These are phyloP conservation scores for Senna siamea DNA, from an alignment of 306 rosid species.

Conservation along the genomic window DNA sequence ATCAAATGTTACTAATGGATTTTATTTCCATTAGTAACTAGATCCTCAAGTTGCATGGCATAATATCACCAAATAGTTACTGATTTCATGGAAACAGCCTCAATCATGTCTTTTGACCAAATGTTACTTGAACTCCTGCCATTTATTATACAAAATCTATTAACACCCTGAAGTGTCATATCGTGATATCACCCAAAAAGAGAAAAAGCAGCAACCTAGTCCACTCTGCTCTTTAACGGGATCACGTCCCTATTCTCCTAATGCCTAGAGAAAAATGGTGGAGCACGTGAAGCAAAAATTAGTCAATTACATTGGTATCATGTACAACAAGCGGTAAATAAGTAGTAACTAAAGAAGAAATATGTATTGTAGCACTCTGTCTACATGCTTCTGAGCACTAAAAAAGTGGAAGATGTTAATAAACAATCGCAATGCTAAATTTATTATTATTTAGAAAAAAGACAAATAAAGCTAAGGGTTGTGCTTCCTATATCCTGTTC, in stretches of 20 bases:
- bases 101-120: not conserved
- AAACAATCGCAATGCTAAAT: constrained; percentile 10
- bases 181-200: not conserved
- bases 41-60: not conserved
- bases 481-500: constrained; percentile 2
- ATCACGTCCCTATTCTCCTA: not conserved
- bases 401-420: constrained; percentile 1
- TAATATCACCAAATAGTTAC: not conserved
- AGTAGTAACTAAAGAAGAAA: not conserved
- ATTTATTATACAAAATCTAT: not conserved
- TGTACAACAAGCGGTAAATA: not conserved
- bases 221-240: not conserved
- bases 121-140: constrained; percentile 25
- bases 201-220: not conserved
- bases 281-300: constrained; percentile 13
- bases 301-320: not conserved
- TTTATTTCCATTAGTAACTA: not conserved
- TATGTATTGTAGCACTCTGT: constrained; percentile 1
- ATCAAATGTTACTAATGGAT: not conserved
- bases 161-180: constrained; percentile 19
- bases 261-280: constrained; percentile 4
- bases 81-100: constrained; percentile 9
- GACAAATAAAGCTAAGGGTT: constrained; percentile 7
- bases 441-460: not conserved
- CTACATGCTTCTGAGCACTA: not conserved